These are phyloP conservation scores for Oryza meyeriana DNA, from an alignment of 176 grass and related monocot species.

Conservation along the genomic window DNA sequence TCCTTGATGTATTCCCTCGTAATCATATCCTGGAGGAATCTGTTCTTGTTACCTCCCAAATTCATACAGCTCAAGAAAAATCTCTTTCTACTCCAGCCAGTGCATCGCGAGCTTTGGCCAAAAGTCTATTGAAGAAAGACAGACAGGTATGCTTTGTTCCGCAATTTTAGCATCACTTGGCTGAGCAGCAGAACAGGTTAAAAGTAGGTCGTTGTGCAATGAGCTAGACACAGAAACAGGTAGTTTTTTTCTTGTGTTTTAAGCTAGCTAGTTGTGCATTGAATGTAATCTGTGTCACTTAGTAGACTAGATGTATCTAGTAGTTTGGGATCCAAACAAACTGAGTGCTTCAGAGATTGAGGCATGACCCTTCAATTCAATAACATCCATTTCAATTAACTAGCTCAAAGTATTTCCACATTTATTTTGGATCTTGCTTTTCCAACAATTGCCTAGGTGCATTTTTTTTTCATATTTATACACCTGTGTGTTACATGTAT, in stretches of 20 bases:
- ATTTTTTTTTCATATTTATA: background rate
- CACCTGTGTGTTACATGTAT: background rate
- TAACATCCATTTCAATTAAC: conserved; percentile 4
- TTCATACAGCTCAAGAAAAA: conserved; percentile 35
- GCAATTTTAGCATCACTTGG: background rate
- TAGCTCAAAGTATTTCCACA: background rate
- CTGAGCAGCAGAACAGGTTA: conserved; percentile 11
- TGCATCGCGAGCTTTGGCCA: conserved; percentile 73
- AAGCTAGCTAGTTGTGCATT: background rate
- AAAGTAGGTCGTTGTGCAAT: conserved; percentile 10
- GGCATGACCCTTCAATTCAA: background rate
- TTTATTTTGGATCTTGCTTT: conserved; percentile 1
- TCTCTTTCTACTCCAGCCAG: conserved; percentile 42
- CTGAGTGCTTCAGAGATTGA: background rate
- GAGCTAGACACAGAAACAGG: background rate
- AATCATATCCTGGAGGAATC: conserved; percentile 88
- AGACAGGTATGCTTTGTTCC: conserved; percentile 48
- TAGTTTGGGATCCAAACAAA: conserved; percentile 15
- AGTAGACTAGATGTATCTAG: background rate
- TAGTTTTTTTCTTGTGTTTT: background rate
- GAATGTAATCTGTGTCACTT: background rate
- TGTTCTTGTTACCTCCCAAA: conserved; percentile 64
- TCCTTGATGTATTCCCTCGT: conserved; percentile 72
- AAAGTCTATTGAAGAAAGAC: conserved; percentile 91
- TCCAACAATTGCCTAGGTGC: background rate